Percentiles rank a stretch among this genome's conserved stretches.
phyloP scores from a whole-genome alignment of 2,329 filamentous ascomycete species.

The Aspergillus quadrilineatus region DNA sequence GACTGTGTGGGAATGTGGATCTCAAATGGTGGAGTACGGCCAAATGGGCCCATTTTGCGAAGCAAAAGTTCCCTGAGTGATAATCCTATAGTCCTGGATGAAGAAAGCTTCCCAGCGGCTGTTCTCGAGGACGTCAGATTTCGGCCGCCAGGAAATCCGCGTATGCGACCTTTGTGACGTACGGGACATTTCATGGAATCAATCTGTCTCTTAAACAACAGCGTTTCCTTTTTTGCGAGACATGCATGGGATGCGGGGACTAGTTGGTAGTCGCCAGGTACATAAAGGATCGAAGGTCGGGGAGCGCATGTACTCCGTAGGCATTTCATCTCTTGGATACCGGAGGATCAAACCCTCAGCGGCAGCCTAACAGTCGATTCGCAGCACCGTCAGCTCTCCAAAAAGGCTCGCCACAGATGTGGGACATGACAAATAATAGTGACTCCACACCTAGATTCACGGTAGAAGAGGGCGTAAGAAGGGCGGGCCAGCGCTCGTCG shows the following conservation, averaged over 20 bases:
- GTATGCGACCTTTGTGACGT: conserved; percentile 46
- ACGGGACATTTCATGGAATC: conserved; percentile 47
- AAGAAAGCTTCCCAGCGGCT: conserved; percentile 48
- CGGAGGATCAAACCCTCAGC: conserved; percentile 44
- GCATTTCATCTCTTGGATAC: conserved; percentile 34
- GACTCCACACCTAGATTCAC: conserved; percentile 40
- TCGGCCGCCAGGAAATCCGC: conserved; percentile 47
- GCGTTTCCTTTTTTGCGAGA: conserved; percentile 44
- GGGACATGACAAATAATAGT: background rate
- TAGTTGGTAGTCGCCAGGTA: conserved; percentile 44
- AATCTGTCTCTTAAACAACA: conserved; percentile 40
- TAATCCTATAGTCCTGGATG: conserved; percentile 49
- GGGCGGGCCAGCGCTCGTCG: conserved; percentile 41
- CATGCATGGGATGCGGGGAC: conserved; percentile 46
- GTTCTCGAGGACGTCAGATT: conserved; percentile 42
- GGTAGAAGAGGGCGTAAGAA: conserved; percentile 42
- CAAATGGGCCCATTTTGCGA: conserved; percentile 48
- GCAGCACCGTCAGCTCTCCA: conserved; percentile 16
- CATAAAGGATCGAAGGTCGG: conserved; percentile 46
- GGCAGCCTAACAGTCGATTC: conserved; percentile 32
- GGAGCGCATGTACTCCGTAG: conserved; percentile 37
- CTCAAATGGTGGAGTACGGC: conserved; percentile 47
- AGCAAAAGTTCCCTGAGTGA: conserved; percentile 43
- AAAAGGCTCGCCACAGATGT: background rate
- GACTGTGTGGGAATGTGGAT: conserved; percentile 50